These are phyloP conservation scores for Capronia coronata DNA, from an alignment of 2,329 filamentous ascomycete species.

Conservation along the genomic window DNA sequence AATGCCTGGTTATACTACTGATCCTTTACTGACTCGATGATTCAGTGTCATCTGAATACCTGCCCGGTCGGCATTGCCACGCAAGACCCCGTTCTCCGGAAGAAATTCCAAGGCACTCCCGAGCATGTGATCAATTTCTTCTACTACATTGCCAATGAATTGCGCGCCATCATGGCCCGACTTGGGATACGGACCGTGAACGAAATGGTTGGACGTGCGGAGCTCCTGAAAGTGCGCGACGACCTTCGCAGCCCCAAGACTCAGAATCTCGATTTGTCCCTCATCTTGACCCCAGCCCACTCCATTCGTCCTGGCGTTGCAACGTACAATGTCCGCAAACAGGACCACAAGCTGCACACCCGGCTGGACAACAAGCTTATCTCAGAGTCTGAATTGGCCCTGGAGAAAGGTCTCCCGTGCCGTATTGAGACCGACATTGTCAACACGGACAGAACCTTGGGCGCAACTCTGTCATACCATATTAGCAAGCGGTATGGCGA, in stretches of 20 bases:
- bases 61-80: constrained; percentile 93
- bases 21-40: constrained; percentile 6
- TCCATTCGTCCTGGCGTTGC: constrained; percentile 89
- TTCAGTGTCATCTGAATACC: constrained; percentile 51
- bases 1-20: neutral
- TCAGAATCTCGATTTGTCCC: constrained; percentile 82
- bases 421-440: constrained; percentile 93
- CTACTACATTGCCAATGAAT: constrained; percentile 94
- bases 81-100: constrained; percentile 85
- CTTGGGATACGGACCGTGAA: constrained; percentile 93
- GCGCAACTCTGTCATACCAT: constrained; percentile 90
- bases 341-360: constrained; percentile 88
- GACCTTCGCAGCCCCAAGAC: constrained; percentile 85
- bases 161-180: constrained; percentile 93
- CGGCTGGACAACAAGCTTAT: constrained; percentile 96
- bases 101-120: constrained; percentile 88
- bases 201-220: constrained; percentile 93
- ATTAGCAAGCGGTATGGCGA: constrained; percentile 90
- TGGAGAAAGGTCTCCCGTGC: constrained; percentile 89
- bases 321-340: constrained; percentile 96
- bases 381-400: constrained; percentile 84
- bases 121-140: constrained; percentile 99
- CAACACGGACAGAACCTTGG: constrained; percentile 91
- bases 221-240: constrained; percentile 77
- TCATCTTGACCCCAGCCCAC: constrained; percentile 92